Evolutionary conservation across 2,329 filamentous ascomycete genomes (phyloP).

Genomic region (Cadophora gregata): DNA sequence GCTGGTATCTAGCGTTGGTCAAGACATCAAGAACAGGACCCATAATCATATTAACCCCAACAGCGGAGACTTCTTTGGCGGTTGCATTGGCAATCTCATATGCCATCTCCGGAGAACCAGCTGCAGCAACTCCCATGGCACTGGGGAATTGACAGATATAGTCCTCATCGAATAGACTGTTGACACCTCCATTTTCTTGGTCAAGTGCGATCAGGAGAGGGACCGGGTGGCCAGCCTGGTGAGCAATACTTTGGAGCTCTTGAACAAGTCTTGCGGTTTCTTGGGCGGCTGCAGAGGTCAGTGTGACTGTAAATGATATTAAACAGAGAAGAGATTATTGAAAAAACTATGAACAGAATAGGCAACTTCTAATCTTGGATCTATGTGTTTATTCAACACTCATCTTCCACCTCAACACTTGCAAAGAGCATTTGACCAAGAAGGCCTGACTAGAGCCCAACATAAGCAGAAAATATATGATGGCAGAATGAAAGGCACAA

Average conservation of each 20-base stretch:
- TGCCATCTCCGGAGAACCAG: slow-evolving; percentile 81
- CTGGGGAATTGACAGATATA: slow-evolving; percentile 97
- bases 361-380: background rate
- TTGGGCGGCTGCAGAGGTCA: slow-evolving; percentile 72
- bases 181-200: slow-evolving; percentile 97
- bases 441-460: background rate
- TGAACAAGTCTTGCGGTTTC: slow-evolving; percentile 88
- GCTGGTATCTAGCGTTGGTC: slow-evolving; percentile 90
- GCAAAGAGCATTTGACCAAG: background rate
- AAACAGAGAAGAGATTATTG: no score
- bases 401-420: background rate
- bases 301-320: no score
- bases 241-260: slow-evolving; percentile 90
- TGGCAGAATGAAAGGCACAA: slow-evolving; percentile 26
- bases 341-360: background rate
- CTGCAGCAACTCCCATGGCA: slow-evolving; percentile 95
- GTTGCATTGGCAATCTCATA: slow-evolving; percentile 93
- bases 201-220: slow-evolving; percentile 91
- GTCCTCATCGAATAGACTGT: slow-evolving; percentile 94
- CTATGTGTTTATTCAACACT: background rate
- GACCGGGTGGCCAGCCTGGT: slow-evolving; percentile 86
- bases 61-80: slow-evolving; percentile 87
- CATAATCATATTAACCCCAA: slow-evolving; percentile 94
- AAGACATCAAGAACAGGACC: slow-evolving; percentile 93
- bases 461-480: background rate